Conservation (phyloP, 768 basidiomycete species). For the Sarcodon aspratus region DNA sequence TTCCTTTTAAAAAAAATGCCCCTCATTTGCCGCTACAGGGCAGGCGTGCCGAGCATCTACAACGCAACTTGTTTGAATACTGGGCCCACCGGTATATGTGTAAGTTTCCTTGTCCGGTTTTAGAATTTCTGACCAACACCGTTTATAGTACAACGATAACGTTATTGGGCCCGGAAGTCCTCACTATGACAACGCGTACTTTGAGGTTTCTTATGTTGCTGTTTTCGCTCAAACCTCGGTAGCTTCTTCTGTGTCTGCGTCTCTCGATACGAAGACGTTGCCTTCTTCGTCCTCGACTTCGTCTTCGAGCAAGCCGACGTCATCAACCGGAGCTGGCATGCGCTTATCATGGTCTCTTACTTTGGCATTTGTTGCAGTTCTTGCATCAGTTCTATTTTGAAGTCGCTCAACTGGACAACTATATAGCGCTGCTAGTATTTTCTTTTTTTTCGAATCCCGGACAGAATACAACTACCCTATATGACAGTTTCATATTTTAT, state of each 20-base stretch:
- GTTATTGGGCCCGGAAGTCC: slow-evolving; percentile 43
- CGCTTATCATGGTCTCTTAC: no score
- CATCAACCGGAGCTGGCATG: no score
- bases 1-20: background rate
- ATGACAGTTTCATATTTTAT: no score
- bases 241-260: slow-evolving; percentile 8
- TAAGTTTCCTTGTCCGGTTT: slow-evolving; percentile 15
- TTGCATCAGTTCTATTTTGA: no score
- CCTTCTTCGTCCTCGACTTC: background rate
- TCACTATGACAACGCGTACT: slow-evolving; percentile 50
- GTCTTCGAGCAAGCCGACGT: background rate
- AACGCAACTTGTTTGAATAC: slow-evolving; percentile 26
- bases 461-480: no score
- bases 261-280: background rate
- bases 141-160: slow-evolving; percentile 35
- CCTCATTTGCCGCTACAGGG: slow-evolving; percentile 24
- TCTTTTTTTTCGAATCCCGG: no score
- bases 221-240: slow-evolving; percentile 33
- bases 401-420: no score
- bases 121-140: background rate
- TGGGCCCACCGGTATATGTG: slow-evolving; percentile 30
- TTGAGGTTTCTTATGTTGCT: slow-evolving; percentile 56
- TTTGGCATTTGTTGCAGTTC: no score
- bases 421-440: no score
- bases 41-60: slow-evolving; percentile 36